These are phyloP conservation scores for Erythrophleum ivorense DNA, from an alignment of 331 rosid species.

Conservation along the genomic window DNA sequence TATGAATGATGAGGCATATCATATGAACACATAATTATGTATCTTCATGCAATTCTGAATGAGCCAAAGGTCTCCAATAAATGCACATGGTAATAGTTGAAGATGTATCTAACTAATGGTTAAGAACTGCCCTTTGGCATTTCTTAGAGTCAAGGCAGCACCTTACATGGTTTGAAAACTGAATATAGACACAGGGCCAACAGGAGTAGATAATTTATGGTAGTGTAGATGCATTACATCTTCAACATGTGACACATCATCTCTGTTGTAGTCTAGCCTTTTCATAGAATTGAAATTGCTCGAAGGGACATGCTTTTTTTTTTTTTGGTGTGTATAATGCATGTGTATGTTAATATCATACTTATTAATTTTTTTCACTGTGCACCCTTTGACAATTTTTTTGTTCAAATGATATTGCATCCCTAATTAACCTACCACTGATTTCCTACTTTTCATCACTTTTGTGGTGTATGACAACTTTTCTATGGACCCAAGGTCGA, in stretches of 20 bases:
- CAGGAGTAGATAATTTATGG: background rate
- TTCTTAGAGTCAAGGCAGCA: background rate
- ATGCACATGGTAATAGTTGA: background rate
- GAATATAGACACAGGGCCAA: background rate
- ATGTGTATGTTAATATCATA: background rate
- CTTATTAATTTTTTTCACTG: background rate
- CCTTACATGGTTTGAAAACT: background rate
- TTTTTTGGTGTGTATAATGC: background rate
- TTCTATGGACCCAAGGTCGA: constrained; percentile 18
- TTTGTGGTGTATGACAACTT: background rate
- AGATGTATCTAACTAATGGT: background rate
- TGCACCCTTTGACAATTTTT: background rate
- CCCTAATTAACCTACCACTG: no score
- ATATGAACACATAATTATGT: constrained; percentile 2
- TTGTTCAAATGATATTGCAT: no score
- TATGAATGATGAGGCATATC: constrained; percentile 5
- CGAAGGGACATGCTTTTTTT: background rate
- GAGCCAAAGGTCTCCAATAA: background rate
- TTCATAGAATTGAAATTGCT: constrained; percentile 23
- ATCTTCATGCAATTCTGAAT: background rate
- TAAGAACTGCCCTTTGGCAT: background rate
- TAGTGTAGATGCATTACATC: background rate
- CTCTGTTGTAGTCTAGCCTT: constrained; percentile 6
- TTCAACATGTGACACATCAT: background rate
- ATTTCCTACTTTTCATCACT: no score